A percentile compares a stretch with the other conserved stretches of the same genome.
These are phyloP conservation scores for Xylaria sp. DNA, from an alignment of 495 filamentous ascomycete genomes.

Conservation along the genomic window DNA sequence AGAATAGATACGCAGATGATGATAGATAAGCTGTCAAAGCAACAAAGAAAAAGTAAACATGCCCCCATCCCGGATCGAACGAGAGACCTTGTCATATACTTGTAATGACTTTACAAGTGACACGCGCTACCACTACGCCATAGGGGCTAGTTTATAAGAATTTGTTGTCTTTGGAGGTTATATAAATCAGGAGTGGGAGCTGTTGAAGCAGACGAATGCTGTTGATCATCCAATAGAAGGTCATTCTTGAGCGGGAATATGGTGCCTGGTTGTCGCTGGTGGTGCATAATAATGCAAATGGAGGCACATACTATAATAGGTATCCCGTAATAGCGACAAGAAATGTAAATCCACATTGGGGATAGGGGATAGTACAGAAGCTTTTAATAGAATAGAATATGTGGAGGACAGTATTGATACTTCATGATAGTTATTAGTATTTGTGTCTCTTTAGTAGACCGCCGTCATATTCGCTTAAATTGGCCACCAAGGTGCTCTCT, in stretches of 20 bases:
- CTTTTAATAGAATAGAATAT: constrained; percentile 11
- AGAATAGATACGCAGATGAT: background rate
- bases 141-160: too few relatives aligned
- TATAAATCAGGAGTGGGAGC: too few relatives aligned
- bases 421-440: background rate
- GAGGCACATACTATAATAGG: background rate
- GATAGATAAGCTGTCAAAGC: background rate
- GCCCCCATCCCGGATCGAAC: constrained; percentile 25
- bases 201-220: background rate
- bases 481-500: background rate
- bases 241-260: background rate
- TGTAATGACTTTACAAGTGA: constrained; percentile 17
- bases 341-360: background rate
- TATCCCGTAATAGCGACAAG: background rate
- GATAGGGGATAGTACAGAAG: background rate
- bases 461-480: background rate
- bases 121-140: constrained; percentile 27
- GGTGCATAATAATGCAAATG: background rate
- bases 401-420: background rate
- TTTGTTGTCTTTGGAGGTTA: too few relatives aligned
- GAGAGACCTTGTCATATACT: constrained; percentile 23
- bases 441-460: background rate
- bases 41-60: background rate
- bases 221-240: background rate
- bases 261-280: background rate